Evolutionary conservation across 768 basidiomycete species (phyloP), one percentile per base, ranked within the genome.

Genomic region (Podaxis carcinomalis): DNA sequence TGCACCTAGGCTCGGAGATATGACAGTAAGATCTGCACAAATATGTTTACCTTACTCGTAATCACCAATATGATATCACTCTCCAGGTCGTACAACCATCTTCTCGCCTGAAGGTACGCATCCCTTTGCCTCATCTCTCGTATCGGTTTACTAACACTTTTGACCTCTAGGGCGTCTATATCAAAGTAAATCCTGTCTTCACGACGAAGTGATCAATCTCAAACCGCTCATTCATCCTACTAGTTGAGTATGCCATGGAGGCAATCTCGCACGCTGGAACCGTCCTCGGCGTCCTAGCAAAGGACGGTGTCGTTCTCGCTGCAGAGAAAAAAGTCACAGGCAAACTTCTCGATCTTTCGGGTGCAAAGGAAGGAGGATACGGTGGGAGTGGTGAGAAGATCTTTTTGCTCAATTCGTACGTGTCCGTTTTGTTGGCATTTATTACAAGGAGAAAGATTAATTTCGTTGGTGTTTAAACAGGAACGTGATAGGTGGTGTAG

Each of bases 231-330:
- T 25, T 27, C 11, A 7, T 49, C 27, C 21, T 23, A 10, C 11
- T 64, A 96, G 96, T 98, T 79, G 96, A 99, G 79, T 99, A 99
- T 84, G 96, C 96, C 47, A 97, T 98, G 93, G 97, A 98, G 73
- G 94, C 95, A 61, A 98, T 98, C 80, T 97, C 95, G 28, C 91
- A 95, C 69, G 94, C 93, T 19, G 93, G 93, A 57, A 92, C 93
- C 44, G 94, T 96, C 49, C 84, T 96, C n/a, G 94, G 93, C 44
- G 89, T 95, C 59, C 82, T 95, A 28, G 93, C 94, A 28, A 90
- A 86, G 67, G 91, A 95, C 64, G 95, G 95, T 0, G 90, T 96
- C 16, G 92, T 96, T 7, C 80, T 96, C 2, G 95, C 92, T 0
- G 95, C 90, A 5, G 92, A 99, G 83, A 96, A 96, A 84, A 97